phyloP scores from a whole-genome alignment of 495 filamentous ascomycete genomes.

The Tuber indicum region DNA sequence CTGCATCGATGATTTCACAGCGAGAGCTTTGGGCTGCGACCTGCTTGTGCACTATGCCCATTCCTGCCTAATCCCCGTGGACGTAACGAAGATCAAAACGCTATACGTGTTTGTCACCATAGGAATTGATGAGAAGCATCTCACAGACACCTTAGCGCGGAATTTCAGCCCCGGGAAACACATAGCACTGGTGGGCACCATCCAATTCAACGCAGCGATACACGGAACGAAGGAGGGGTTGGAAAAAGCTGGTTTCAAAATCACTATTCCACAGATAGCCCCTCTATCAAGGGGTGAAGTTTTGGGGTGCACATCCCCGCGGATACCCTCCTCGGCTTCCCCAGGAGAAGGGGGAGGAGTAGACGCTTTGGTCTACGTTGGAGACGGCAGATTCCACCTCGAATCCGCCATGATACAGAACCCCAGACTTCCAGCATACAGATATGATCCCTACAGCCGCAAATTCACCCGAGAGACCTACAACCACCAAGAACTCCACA shows the following conservation, averaged over 20 bases:
- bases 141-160: slow-evolving; percentile 76
- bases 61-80: slow-evolving; percentile 90
- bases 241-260: slow-evolving; percentile 70
- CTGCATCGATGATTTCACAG: slow-evolving; percentile 98
- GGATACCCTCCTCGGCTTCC: slow-evolving; percentile 50
- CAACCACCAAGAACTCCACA: slow-evolving; percentile 81
- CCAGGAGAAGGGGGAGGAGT: slow-evolving; percentile 42
- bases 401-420: slow-evolving; percentile 99
- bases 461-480: slow-evolving; percentile 86
- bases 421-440: slow-evolving; percentile 78
- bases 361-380: slow-evolving; percentile 84
- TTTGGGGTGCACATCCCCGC: slow-evolving; percentile 86
- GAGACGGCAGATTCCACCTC: slow-evolving; percentile 93
- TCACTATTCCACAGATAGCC: slow-evolving; percentile 85
- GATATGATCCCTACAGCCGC: slow-evolving; percentile 93
- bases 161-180: slow-evolving; percentile 81
- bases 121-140: slow-evolving; percentile 80
- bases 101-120: slow-evolving; percentile 98
- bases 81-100: slow-evolving; percentile 89
- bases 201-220: slow-evolving; percentile 96
- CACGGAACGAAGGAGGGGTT: slow-evolving; percentile 70
- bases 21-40: slow-evolving; percentile 87
- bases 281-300: slow-evolving; percentile 92
- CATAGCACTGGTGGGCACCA: slow-evolving; percentile 89
- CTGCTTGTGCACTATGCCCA: slow-evolving; percentile 96